A percentile compares a stretch with the other conserved stretches of the same genome.
Conservation (phyloP, 1,139 yeast genomes). For the Saccharomyces hybrid region DNA sequence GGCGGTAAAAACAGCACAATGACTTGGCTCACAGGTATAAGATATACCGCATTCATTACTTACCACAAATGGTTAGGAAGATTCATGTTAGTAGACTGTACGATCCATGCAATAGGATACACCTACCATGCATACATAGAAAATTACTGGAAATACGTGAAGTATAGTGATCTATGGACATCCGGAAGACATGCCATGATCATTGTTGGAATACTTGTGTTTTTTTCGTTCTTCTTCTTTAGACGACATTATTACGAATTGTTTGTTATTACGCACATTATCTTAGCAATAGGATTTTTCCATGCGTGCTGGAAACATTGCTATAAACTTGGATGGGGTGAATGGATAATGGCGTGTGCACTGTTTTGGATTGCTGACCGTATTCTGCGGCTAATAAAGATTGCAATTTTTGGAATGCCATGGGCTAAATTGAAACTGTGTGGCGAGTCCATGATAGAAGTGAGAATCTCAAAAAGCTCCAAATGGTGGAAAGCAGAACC, state of each 20-base stretch:
- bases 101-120: conserved; percentile 45
- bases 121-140: conserved; percentile 17
- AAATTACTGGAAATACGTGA: conserved; percentile 18
- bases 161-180: conserved; percentile 25
- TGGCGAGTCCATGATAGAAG: conserved; percentile 35
- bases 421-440: conserved; percentile 43
- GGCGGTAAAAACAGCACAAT: conserved; percentile 60
- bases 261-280: conserved; percentile 52
- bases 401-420: conserved; percentile 40
- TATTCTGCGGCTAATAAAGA: conserved; percentile 42
- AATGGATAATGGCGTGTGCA: conserved; percentile 43
- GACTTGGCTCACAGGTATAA: conserved; percentile 58
- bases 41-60: conserved; percentile 48
- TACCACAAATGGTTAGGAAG: conserved; percentile 65
- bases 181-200: conserved; percentile 49
- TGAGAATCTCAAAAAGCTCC: conserved; percentile 31
- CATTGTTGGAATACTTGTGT: conserved; percentile 24
- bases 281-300: conserved; percentile 49
- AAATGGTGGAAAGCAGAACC: conserved; percentile 32
- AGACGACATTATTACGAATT: conserved; percentile 57
- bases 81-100: conserved; percentile 30
- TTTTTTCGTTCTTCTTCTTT: conserved; percentile 41
- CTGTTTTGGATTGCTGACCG: conserved; percentile 64
- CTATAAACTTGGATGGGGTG: conserved; percentile 38
- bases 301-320: conserved; percentile 57